phyloP scores from a whole-genome alignment of 1,284 basidiomycete genomes.

The Apiotrichum porosum region DNA sequence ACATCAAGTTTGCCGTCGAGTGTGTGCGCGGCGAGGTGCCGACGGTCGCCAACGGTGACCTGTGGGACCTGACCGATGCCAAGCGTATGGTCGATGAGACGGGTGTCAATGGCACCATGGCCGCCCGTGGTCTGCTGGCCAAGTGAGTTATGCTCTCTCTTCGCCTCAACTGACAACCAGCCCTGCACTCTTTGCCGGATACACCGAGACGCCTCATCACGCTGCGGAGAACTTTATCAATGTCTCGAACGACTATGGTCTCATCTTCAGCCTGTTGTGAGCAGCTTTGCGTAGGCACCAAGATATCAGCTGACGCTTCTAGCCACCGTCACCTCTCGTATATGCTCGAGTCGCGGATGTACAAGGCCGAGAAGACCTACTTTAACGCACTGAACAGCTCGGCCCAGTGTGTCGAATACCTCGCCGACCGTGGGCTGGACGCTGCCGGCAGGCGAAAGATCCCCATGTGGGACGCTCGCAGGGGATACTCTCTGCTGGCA shows the following conservation, averaged over 20 bases:
- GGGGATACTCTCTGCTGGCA: conserved; percentile 16
- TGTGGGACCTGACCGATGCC: conserved; percentile 54
- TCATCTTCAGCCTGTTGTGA: conserved; percentile 53
- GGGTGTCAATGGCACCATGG: conserved; percentile 57
- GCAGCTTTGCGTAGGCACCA: conserved; percentile 10
- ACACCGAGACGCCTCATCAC: conserved; percentile 51
- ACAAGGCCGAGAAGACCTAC: conserved; percentile 51
- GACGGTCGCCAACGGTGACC: conserved; percentile 57
- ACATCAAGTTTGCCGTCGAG: conserved; percentile 55
- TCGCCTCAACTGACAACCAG: conserved; percentile 2
- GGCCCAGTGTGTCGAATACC: conserved; percentile 53
- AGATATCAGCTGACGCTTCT: conserved; percentile 2
- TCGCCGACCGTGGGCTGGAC: conserved; percentile 46
- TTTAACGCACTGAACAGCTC: conserved; percentile 54
- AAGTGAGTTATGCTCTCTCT: conserved; percentile 53
- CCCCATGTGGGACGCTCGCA: conserved; percentile 35
- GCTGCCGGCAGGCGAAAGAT: conserved; percentile 12
- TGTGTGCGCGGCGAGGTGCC: conserved; percentile 54
- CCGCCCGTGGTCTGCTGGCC: conserved; percentile 57
- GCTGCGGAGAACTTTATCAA: conserved; percentile 54
- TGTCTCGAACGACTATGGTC: conserved; percentile 51
- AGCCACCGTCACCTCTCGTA: conserved; percentile 54
- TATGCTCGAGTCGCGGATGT: conserved; percentile 55
- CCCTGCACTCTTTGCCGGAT: conserved; percentile 56
- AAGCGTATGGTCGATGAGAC: conserved; percentile 50